Base-by-base conservation (phyloP, 2,329 filamentous ascomycete species). In the Exophiala bonariae region DNA sequence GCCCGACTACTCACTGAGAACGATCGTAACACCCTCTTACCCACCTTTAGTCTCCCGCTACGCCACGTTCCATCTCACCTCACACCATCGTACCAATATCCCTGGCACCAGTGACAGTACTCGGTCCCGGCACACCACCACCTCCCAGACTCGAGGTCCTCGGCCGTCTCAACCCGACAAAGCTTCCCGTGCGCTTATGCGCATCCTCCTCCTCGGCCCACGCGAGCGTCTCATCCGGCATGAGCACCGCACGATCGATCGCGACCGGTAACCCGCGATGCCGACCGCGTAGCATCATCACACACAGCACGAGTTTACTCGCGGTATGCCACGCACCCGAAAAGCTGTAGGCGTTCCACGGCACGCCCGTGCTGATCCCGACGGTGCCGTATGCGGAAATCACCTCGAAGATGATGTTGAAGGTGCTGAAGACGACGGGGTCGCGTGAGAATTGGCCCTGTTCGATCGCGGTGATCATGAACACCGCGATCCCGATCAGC, bases 391-490 rank as follows among this genome's bases (percentile, higher is more conserved):
- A 71, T 48, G 64, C 70, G n/a, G 67, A 70, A 14, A 73, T 64
- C 14, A 67, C 65, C 41, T 73, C 70, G 47, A 73, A 73, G 16
- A 73, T 64, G 46, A 84, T 73, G 55, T 81, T 83, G 61, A 84
- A 83, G 4, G 81, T 75, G 16, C 76, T 77, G 61, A 76, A 83
- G 8, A 56, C 32, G 62, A 75, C 65, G 0, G 80, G 79, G 43
- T 81, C 72, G 4, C 62, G 58, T 1, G 74, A 65, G 42, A 80
- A 81, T 46, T 81, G 75, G 4, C 67, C 64, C 1, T 77, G 78
- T 61, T 86, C 83, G 37, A 83, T 80, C 31, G 79, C 74, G 43
- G 75, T 73, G 45, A 86, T 82, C 23, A 81, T 62, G 40, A 85
- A 71, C 10, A 83, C 73, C 2, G 80, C 79, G 0, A 85, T 63